Percentiles rank a stretch among this genome's conserved stretches.
These are phyloP conservation scores for Plasmodium malariae DNA, from an alignment of 169 alveolate species.

Conservation along the genomic window DNA sequence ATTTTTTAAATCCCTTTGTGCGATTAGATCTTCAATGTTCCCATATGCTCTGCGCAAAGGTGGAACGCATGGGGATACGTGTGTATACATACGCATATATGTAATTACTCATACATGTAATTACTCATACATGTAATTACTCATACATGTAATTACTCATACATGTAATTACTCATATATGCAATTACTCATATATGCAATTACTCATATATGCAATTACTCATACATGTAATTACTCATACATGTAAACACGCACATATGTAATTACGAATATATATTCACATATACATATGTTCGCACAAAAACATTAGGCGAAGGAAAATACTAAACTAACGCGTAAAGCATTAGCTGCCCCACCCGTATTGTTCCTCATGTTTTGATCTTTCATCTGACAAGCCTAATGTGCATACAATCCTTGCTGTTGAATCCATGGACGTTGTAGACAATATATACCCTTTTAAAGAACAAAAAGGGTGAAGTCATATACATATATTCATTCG, in stretches of 20 bases:
- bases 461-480: constrained; percentile 1
- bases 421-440: constrained; percentile 53
- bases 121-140: no score
- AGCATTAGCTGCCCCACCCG: constrained; percentile 5
- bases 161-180: no score
- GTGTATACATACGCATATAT: no score
- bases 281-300: no score
- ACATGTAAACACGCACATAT: no score
- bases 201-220: no score
- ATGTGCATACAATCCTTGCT: constrained; percentile 26
- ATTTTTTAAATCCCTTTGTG: constrained; percentile 35
- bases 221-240: no score
- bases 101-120: no score
- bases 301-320: background rate
- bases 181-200: no score
- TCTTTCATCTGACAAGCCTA: constrained; percentile 20
- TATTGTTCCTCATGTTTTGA: background rate
- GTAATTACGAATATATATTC: no score
- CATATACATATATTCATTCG: background rate
- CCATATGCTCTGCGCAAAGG: background rate
- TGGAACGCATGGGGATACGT: no score
- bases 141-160: no score
- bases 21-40: constrained; percentile 13
- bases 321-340: background rate
- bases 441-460: constrained; percentile 49